These are phyloP conservation scores for Neopestalotiopsis clavispora DNA, from an alignment of 2,329 filamentous ascomycete genomes.

Conservation along the genomic window DNA sequence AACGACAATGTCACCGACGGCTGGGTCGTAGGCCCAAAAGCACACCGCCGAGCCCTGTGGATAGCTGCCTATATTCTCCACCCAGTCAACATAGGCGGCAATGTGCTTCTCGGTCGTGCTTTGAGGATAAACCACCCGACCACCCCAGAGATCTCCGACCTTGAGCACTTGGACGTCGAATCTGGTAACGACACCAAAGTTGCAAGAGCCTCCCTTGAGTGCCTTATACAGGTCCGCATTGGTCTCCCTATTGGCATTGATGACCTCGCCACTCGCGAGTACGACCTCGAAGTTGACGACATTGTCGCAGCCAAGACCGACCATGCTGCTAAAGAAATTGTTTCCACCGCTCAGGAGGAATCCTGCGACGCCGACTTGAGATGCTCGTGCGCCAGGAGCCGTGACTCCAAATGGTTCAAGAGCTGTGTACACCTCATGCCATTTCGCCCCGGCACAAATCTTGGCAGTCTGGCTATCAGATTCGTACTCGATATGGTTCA, in stretches of 20 bases:
- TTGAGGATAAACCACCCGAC: slow-evolving; percentile 19
- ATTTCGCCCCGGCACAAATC: slow-evolving; percentile 34
- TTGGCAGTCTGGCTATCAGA: slow-evolving; percentile 31
- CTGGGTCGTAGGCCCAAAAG: slow-evolving; percentile 21
- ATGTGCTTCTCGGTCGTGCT: slow-evolving; percentile 21
- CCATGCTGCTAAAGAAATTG: slow-evolving; percentile 26
- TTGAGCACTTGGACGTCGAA: slow-evolving; percentile 30
- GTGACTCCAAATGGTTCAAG: slow-evolving; percentile 26
- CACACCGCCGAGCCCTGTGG: slow-evolving; percentile 20
- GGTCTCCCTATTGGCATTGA: slow-evolving; percentile 40
- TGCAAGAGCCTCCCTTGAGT: slow-evolving; percentile 49
- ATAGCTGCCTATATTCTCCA: slow-evolving; percentile 23
- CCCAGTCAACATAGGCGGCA: slow-evolving; percentile 23
- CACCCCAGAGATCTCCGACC: slow-evolving; percentile 24
- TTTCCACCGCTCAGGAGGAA: slow-evolving; percentile 32
- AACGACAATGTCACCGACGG: slow-evolving; percentile 17
- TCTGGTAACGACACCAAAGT: slow-evolving; percentile 44
- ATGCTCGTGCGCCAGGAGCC: slow-evolving; percentile 29
- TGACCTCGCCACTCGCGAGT: slow-evolving; percentile 43
- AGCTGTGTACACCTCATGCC: slow-evolving; percentile 27
- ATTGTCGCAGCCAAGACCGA: slow-evolving; percentile 50
- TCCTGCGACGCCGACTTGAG: slow-evolving; percentile 29
- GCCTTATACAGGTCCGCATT: slow-evolving; percentile 48
- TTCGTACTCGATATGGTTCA: slow-evolving; percentile 33
- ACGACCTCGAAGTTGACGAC: slow-evolving; percentile 48